These are phyloP conservation scores for Leccinum uliginosum DNA, from an alignment of 768 basidiomycete genomes.

Conservation along the genomic window DNA sequence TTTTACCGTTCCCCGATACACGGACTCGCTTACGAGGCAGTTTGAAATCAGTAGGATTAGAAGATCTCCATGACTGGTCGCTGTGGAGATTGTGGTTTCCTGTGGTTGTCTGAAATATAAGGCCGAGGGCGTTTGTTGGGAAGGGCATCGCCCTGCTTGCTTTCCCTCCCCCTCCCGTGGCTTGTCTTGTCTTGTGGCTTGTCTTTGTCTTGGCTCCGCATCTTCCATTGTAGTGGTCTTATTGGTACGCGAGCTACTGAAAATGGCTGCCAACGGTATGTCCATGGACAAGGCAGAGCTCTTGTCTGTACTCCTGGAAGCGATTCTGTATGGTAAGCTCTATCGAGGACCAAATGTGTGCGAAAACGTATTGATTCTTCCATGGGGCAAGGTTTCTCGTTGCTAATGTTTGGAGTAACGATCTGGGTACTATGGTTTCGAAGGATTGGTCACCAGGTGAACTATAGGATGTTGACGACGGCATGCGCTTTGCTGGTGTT, in stretches of 20 bases:
- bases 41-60: neutral
- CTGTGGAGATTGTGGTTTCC: neutral
- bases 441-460: constrained; percentile 6
- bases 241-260: neutral
- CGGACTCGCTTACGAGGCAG: neutral
- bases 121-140: neutral
- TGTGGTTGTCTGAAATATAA: neutral
- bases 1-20: neutral
- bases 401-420: constrained; percentile 33
- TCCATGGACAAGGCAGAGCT: neutral
- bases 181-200: neutral
- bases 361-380: neutral
- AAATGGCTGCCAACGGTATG: neutral
- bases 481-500: constrained; percentile 26
- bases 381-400: constrained; percentile 29
- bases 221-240: neutral
- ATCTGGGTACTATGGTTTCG: constrained; percentile 20
- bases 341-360: neutral
- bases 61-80: neutral
- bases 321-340: constrained; percentile 17
- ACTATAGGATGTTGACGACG: constrained; percentile 20
- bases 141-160: neutral
- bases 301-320: constrained; percentile 12
- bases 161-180: neutral
- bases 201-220: neutral